Conservation (phyloP, 116 monocot species). For the Trichopus zeylanicus region DNA sequence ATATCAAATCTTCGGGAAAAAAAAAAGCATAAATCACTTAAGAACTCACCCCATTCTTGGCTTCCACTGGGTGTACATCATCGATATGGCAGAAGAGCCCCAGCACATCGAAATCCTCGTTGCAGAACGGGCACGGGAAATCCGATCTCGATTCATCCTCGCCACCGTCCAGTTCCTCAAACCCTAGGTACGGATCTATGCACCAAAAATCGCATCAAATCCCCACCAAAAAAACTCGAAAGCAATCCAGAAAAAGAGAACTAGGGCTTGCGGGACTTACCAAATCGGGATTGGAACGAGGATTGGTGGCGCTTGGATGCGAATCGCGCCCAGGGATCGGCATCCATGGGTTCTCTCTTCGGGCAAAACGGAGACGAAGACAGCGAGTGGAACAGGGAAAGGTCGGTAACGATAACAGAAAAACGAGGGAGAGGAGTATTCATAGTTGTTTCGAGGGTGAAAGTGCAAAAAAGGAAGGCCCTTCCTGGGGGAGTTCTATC, state of each 20-base stretch:
- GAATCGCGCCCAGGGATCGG: slow-evolving; percentile 39
- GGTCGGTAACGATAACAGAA: too few relatives aligned
- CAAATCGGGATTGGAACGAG: slow-evolving; percentile 43
- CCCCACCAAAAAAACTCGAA: not conserved
- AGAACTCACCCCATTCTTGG: slow-evolving; percentile 69
- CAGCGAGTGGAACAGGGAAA: too few relatives aligned
- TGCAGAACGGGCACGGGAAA: slow-evolving; percentile 75
- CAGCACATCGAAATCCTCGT: slow-evolving; percentile 77
- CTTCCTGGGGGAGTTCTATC: too few relatives aligned
- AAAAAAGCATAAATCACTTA: too few relatives aligned
- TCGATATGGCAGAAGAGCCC: slow-evolving; percentile 87
- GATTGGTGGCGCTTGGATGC: slow-evolving; percentile 37
- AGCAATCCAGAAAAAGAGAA: too few relatives aligned
- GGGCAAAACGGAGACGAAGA: not conserved
- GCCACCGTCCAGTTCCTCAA: slow-evolving; percentile 47
- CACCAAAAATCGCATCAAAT: not conserved
- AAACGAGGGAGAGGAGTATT: too few relatives aligned
- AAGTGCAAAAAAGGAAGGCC: too few relatives aligned
- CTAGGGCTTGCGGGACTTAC: too few relatives aligned
- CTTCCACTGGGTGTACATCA: slow-evolving; percentile 78
- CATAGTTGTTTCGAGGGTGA: too few relatives aligned
- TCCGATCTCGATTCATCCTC: slow-evolving; percentile 44
- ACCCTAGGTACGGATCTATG: slow-evolving; percentile 49
- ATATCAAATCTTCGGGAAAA: not conserved
- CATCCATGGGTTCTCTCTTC: slow-evolving; percentile 23